phyloP scores from a whole-genome alignment of 192 early-diverging fungal genomes.

The Backusella sp. region DNA sequence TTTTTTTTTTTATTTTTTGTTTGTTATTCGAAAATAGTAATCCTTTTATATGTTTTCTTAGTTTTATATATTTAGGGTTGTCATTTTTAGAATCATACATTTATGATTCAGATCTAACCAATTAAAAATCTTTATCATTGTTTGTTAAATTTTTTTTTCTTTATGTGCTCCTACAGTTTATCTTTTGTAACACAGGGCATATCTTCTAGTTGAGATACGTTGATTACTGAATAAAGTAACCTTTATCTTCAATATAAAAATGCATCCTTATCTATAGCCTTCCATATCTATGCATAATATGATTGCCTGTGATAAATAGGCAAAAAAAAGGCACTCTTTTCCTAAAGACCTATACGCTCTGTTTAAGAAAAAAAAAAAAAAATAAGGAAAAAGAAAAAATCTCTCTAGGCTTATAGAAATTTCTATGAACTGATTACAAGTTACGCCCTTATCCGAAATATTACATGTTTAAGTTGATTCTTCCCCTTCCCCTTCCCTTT shows the following conservation, averaged over 20 bases:
- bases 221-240: constrained; percentile 1
- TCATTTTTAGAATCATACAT: not conserved
- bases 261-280: constrained; percentile 2
- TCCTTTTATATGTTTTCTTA: not conserved
- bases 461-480: not conserved
- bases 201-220: not conserved
- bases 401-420: not conserved
- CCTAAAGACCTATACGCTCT: not conserved
- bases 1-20: not conserved
- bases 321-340: not conserved
- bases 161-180: not conserved
- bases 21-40: constrained; percentile 1
- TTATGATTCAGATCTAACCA: not conserved
- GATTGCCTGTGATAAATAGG: not conserved
- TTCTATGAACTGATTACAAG: not conserved
- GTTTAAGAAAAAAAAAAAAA: not conserved
- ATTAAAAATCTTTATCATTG: not conserved
- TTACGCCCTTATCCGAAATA: not conserved
- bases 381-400: not conserved
- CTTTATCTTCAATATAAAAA: not conserved
- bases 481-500: not conserved
- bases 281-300: constrained; percentile 4
- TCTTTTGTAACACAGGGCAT: not conserved
- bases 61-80: not conserved
- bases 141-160: not conserved